Evolutionary conservation across 768 basidiomycete species (phyloP).

Genomic region (Lactarius quietus): DNA sequence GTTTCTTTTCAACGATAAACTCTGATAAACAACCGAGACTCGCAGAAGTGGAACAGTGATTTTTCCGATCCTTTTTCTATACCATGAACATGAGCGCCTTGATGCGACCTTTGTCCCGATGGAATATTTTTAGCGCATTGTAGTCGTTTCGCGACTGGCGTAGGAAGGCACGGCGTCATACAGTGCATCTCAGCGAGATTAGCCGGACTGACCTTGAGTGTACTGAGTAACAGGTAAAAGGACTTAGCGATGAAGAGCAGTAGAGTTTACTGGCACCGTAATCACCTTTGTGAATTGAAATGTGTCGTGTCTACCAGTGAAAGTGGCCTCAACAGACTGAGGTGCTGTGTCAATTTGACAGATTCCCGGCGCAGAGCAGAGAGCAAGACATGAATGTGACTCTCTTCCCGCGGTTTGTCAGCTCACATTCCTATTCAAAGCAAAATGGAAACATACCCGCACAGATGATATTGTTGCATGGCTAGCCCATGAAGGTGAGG

Average conservation of each 20-base stretch:
- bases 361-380: slow-evolving; percentile 38
- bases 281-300: slow-evolving; percentile 61
- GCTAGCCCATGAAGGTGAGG: slow-evolving; percentile 52
- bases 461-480: slow-evolving; percentile 44
- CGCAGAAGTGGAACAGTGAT: slow-evolving; percentile 49
- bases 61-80: slow-evolving; percentile 37
- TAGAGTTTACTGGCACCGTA: neutral
- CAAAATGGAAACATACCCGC: slow-evolving; percentile 41
- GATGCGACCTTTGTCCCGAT: slow-evolving; percentile 39
- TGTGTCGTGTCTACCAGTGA: slow-evolving; percentile 53
- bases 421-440: neutral
- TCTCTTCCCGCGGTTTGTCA: neutral
- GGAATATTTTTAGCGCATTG: slow-evolving; percentile 37
- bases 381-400: no score
- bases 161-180: slow-evolving; percentile 32
- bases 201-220: slow-evolving; percentile 44
- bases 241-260: neutral
- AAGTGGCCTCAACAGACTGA: slow-evolving; percentile 53
- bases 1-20: neutral
- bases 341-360: slow-evolving; percentile 58
- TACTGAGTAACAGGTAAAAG: slow-evolving; percentile 36
- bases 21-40: slow-evolving; percentile 31
- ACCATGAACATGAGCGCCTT: slow-evolving; percentile 48
- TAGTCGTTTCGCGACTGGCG: slow-evolving; percentile 39
- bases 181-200: neutral